Evolutionary conservation across 2,329 filamentous ascomycete species (phyloP).

Genomic region (Endothia cerciana): DNA sequence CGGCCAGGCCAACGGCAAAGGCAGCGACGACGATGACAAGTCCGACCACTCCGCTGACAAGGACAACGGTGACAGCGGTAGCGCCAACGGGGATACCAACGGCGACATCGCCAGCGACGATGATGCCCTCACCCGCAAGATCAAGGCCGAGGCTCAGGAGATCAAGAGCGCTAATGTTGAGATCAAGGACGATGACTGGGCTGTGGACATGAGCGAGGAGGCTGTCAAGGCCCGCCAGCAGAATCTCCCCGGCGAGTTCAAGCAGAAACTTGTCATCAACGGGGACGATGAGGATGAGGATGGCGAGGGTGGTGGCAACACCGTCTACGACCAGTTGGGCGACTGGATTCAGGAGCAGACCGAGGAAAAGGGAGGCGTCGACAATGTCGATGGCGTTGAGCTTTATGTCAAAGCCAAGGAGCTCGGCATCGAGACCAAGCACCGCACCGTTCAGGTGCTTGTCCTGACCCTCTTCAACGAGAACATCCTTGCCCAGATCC

Average conservation of each 20-base stretch:
- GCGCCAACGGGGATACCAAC: slow-evolving; percentile 56
- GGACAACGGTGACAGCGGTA: slow-evolving; percentile 53
- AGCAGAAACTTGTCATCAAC: slow-evolving; percentile 84
- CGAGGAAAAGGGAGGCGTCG: slow-evolving; percentile 71
- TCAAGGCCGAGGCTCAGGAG: slow-evolving; percentile 64
- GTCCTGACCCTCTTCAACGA: slow-evolving; percentile 94
- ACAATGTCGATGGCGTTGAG: slow-evolving; percentile 82
- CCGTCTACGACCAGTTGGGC: slow-evolving; percentile 86
- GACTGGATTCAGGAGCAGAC: slow-evolving; percentile 85
- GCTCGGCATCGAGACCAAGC: slow-evolving; percentile 90
- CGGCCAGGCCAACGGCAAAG: slow-evolving; percentile 63
- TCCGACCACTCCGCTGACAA: slow-evolving; percentile 49
- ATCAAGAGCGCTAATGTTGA: slow-evolving; percentile 53
- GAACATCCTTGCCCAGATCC: slow-evolving; percentile 85
- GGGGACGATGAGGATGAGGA: slow-evolving; percentile 79
- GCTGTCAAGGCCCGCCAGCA: slow-evolving; percentile 94
- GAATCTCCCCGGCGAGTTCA: slow-evolving; percentile 91
- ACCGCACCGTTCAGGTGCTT: slow-evolving; percentile 89
- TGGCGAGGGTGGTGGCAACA: slow-evolving; percentile 74
- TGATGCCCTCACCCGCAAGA: slow-evolving; percentile 74
- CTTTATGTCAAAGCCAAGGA: slow-evolving; percentile 98
- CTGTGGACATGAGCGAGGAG: slow-evolving; percentile 93
- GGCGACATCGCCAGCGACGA: slow-evolving; percentile 83
- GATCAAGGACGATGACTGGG: slow-evolving; percentile 86
- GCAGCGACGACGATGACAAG: slow-evolving; percentile 58